Conservation (phyloP, 768 basidiomycete genomes). For the Cystofilobasidium macerans region DNA sequence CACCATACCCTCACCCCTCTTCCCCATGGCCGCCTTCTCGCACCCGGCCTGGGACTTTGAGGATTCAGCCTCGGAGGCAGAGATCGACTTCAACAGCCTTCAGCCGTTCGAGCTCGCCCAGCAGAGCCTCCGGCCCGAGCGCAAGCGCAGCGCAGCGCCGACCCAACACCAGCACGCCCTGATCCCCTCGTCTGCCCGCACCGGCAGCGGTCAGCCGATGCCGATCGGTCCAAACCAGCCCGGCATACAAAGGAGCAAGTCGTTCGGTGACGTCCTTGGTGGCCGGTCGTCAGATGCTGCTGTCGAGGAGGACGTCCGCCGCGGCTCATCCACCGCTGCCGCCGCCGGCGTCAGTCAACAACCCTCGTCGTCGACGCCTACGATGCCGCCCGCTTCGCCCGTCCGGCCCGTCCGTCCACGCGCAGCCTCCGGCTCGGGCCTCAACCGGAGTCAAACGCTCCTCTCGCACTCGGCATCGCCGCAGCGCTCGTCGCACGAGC, state of each 20-base stretch:
- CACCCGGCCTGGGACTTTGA: background rate
- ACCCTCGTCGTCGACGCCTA: background rate
- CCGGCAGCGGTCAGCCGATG: background rate
- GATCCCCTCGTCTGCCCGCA: background rate
- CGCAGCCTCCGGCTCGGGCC: background rate
- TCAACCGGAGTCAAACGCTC: background rate
- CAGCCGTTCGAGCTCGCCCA: conserved; percentile 2
- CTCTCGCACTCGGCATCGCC: conserved; percentile 5
- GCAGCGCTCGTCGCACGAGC: background rate
- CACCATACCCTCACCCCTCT: too few relatives aligned
- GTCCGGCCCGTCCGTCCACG: too few relatives aligned
- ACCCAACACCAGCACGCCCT: background rate
- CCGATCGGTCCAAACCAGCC: background rate
- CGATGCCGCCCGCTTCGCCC: too few relatives aligned
- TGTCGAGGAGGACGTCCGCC: conserved; percentile 1
- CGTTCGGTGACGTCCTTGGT: background rate
- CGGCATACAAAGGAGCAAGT: background rate
- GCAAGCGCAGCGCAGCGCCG: background rate
- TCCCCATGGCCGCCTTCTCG: background rate
- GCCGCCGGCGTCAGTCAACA: background rate
- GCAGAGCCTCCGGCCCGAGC: background rate
- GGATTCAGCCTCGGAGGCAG: background rate
- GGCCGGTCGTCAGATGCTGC: background rate
- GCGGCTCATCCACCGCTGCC: background rate
- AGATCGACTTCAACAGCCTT: background rate